Evolutionary conservation across 2,329 filamentous ascomycete species (phyloP), one percentile per base, ranked within the genome.

Genomic region (Aspergillus thermomutatus): DNA sequence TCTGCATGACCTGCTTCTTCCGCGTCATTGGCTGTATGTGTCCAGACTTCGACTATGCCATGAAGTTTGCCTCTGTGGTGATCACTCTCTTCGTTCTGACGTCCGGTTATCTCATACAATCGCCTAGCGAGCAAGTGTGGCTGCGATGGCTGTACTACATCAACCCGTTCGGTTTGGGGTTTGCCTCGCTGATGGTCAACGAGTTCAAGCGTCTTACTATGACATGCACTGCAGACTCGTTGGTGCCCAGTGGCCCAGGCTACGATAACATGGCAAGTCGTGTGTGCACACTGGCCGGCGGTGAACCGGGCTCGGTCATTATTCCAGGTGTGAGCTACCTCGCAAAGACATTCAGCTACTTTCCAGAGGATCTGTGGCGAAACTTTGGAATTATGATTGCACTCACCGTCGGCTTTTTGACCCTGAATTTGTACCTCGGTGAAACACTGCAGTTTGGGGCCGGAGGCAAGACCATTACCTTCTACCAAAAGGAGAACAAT

Each of bases 51-150:
- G 90, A 95, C 69, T 89, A 89, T 46, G 92, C 92, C 3, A 90
- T 92, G 72, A 92, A 92, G 71, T 88, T 90, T 54, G 90, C 90
- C 6, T 87, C 90, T 4, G 80, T 91, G 1, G 82, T 91, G 52
- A 91, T 96, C 61, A 92, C 89, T 0, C 75, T 92, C n/a, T 91
- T 92, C 64, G 85, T 94, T 26, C 79, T 91, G 21, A 94, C 90
- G 0, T 88, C 87, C 0, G 91, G 91, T 3, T 96, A 94, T 72
- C 76, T 95, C 45, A 93, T 96, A 57, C 90, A 92, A 69, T 92
- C 89, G 70, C 83, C 87, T 50, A 83, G 79, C 2, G 84, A 90
- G 64, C 87, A 91, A 64, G 85, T 87, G 3, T 93, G 90, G 87
- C 71, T 92, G 5, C 80, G 88, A 19, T 94, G 90, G 90, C 86